Evolutionary conservation across 2,329 filamentous ascomycete genomes (phyloP), one percentile per base, ranked within the genome.

Genomic region (Gremmenia infestans): DNA sequence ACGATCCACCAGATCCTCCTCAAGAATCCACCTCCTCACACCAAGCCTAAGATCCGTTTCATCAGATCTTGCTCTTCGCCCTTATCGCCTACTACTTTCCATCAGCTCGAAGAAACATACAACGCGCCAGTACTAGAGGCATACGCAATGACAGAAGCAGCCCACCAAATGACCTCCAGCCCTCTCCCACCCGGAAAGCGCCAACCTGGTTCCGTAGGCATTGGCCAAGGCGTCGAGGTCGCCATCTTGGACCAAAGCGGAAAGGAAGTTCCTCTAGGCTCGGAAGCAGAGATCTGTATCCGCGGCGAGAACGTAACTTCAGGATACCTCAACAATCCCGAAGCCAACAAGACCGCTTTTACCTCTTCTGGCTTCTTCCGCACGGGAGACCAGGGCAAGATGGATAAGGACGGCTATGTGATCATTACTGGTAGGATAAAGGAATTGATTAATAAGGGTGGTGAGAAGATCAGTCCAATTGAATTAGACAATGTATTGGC

Each of bases 371-470:
- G 89, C 9, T 95, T 89, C 76, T 95, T 96, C 81, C 82, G 90
- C 64, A 95, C 91, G 0, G 91, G 91, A 5, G 91, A 96, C 68
- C 89, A 95, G 72, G 91, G 91, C 50, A 88, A 87, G 73, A 80
- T 83, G 69, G 90, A 95, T 66, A 74, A 82, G 56, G 88, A 94
- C 63, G 89, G 89, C 57, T 95, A 94, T 69, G 76, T 96, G 11
- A 80, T 89, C 67, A 93, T 96, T 72, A 95, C 91, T 0, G 91
- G 91, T n/a, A 81, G 91, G 52, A 95, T 95, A 74, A 96, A 96
- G 78, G 91, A 96, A 73, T 78, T 96, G 52, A 95, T 96, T 77
- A 91, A 91, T 74, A 92, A 93, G 73, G 89, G 88, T 54, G 90
- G 90, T 57, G 90, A 95, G 76, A 94, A 94, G 76, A 94, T 95